phyloP scores from a whole-genome alignment of 495 filamentous ascomycete species.

The Aspergillus panamensis region DNA sequence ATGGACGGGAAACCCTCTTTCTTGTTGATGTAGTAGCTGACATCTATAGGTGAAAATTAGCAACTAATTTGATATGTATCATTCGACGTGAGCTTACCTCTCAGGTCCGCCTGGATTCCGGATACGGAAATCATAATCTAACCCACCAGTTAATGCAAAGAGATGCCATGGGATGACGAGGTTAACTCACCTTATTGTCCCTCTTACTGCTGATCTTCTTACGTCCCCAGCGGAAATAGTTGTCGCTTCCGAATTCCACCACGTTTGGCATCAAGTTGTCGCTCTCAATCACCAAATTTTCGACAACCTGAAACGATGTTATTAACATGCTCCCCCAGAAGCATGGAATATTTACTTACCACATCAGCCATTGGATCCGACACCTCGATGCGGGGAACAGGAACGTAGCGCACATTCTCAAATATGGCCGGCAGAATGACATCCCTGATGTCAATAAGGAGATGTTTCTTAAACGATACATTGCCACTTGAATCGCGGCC shows the following conservation, averaged over 20 bases:
- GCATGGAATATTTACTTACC: constrained; percentile 22
- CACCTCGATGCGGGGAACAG: constrained; percentile 91
- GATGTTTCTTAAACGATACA: constrained; percentile 83
- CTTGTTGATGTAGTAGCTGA: constrained; percentile 92
- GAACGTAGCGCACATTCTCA: constrained; percentile 86
- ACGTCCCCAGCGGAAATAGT: constrained; percentile 93
- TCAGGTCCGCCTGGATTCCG: constrained; percentile 65
- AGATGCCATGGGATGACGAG: background rate
- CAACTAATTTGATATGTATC: background rate
- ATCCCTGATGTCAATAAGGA: constrained; percentile 82
- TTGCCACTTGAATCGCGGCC: constrained; percentile 83
- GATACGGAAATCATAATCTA: constrained; percentile 71
- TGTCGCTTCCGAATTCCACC: constrained; percentile 84
- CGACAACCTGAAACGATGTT: constrained; percentile 53
- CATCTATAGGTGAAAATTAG: constrained; percentile 46
- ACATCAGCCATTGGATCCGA: constrained; percentile 81
- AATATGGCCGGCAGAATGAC: constrained; percentile 83
- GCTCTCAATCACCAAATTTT: constrained; percentile 92
- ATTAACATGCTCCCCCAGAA: background rate
- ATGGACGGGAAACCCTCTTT: constrained; percentile 94
- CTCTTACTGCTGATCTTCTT: constrained; percentile 77
- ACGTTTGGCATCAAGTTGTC: constrained; percentile 98
- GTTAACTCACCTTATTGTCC: constrained; percentile 63
- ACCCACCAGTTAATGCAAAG: background rate
- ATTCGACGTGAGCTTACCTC: constrained; percentile 12